These are phyloP conservation scores for Volvox carteri DNA, from an alignment of 163 green algal species.

Conservation along the genomic window DNA sequence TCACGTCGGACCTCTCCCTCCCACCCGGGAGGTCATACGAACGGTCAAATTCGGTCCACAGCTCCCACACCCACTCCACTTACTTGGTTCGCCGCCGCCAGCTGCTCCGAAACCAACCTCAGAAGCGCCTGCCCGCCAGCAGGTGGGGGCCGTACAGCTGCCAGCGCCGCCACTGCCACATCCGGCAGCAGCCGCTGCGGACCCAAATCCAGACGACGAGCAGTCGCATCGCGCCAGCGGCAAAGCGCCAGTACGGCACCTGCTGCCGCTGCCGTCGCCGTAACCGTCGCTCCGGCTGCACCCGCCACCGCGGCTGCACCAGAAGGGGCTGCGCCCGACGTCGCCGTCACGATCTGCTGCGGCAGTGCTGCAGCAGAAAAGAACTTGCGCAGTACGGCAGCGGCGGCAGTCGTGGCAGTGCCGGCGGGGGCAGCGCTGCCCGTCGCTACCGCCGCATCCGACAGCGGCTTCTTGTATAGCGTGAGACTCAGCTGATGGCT, in stretches of 20 bases:
- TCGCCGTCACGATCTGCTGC: neutral
- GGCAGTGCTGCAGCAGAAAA: neutral
- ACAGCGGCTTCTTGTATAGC: constrained; percentile 48
- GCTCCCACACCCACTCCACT: too few relatives aligned
- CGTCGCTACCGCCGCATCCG: neutral
- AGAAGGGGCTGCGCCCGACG: neutral
- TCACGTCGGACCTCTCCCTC: too few relatives aligned
- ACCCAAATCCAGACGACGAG: constrained; percentile 20
- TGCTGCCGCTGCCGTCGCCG: neutral
- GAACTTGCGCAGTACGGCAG: constrained; percentile 28
- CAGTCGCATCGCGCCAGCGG: constrained; percentile 45
- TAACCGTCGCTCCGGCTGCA: neutral
- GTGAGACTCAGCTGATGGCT: constrained; percentile 47
- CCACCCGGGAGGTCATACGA: too few relatives aligned
- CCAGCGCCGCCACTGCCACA: constrained; percentile 44
- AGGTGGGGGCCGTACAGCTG: constrained; percentile 6
- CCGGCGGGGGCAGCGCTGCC: neutral
- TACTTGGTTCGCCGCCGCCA: constrained; percentile 26
- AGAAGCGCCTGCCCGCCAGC: neutral
- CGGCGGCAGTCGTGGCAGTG: constrained; percentile 12
- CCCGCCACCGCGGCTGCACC: neutral
- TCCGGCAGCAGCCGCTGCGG: constrained; percentile 27
- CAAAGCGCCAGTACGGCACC: constrained; percentile 36
- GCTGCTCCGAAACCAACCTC: neutral
- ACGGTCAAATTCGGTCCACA: too few relatives aligned